These are phyloP conservation scores for Populus trichocarpa DNA, from an alignment of 441 rosid species.

Conservation along the genomic window DNA sequence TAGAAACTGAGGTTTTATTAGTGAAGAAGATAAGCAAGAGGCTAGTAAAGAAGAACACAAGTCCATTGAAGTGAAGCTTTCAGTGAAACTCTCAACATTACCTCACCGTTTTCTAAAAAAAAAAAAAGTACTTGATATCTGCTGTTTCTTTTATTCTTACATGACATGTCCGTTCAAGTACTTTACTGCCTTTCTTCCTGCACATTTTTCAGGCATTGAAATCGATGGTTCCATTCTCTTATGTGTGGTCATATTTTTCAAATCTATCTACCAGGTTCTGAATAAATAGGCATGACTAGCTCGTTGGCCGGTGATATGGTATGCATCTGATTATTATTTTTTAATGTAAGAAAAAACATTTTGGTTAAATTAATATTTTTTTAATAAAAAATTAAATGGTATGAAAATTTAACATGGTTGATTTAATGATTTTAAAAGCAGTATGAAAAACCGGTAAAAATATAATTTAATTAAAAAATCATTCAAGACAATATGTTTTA, in stretches of 20 bases:
- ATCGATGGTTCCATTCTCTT: no score
- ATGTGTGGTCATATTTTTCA: no score
- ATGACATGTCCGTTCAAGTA: not conserved
- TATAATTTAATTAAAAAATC: no score
- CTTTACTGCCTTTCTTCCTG: not conserved
- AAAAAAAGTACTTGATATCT: not conserved
- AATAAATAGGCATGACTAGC: not conserved
- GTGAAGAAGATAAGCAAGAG: conserved; percentile 15
- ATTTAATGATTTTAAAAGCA: no score
- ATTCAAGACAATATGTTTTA: no score
- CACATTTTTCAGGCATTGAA: not conserved
- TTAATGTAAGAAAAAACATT: no score
- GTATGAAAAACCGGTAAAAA: accelerated
- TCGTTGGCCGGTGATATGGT: not conserved
- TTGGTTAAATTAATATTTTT: no score
- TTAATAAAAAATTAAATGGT: no score
- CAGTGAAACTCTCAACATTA: not conserved
- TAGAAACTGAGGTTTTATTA: conserved; percentile 17
- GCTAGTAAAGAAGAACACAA: conserved; percentile 19
- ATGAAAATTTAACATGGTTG: no score
- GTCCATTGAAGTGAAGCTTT: conserved; percentile 30
- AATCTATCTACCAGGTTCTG: not conserved
- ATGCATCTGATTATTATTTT: not conserved
- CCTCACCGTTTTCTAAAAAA: not conserved
- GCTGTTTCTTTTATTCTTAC: not conserved